A percentile compares a stretch with the other conserved stretches of the same genome.
These are phyloP conservation scores for Dictyostelium brefeldianum DNA, from an alignment of 78 protist genomes.

Conservation along the genomic window DNA sequence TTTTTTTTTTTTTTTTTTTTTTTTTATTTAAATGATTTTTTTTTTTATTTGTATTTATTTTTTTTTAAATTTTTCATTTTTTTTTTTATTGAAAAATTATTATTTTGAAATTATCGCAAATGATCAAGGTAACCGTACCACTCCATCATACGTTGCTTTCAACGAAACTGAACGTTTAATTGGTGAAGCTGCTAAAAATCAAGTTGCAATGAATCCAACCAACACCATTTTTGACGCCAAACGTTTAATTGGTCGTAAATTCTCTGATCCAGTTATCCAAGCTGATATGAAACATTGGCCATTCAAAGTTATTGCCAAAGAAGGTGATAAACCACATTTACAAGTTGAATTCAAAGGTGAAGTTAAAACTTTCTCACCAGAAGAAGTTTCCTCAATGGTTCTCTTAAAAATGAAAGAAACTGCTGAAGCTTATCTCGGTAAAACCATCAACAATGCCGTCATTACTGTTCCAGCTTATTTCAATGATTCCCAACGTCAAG, in stretches of 20 bases:
- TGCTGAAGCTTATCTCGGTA: conserved; percentile 94
- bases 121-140: conserved; percentile 98
- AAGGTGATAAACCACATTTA: conserved; percentile 80
- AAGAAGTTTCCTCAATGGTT: conserved; percentile 95
- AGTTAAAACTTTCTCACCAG: conserved; percentile 87
- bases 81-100: too few species aligned
- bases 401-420: conserved; percentile 94
- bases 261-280: conserved; percentile 89
- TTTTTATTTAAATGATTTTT: too few species aligned
- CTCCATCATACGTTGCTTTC: conserved; percentile 98
- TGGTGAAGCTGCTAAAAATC: conserved; percentile 98
- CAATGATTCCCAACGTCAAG: conserved; percentile 98
- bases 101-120: conserved; percentile 97
- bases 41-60: too few species aligned
- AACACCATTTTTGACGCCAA: conserved; percentile 98
- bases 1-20: too few species aligned
- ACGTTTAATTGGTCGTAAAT: conserved; percentile 94
- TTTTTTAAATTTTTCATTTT: too few species aligned
- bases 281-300: conserved; percentile 94
- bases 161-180: conserved; percentile 93
- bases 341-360: conserved; percentile 91
- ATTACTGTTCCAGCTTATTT: conserved; percentile 98
- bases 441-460: conserved; percentile 90
- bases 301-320: conserved; percentile 87
- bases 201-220: conserved; percentile 96